phyloP scores from a whole-genome alignment of 2,329 filamentous ascomycete genomes.

The Claviceps citrina region DNA sequence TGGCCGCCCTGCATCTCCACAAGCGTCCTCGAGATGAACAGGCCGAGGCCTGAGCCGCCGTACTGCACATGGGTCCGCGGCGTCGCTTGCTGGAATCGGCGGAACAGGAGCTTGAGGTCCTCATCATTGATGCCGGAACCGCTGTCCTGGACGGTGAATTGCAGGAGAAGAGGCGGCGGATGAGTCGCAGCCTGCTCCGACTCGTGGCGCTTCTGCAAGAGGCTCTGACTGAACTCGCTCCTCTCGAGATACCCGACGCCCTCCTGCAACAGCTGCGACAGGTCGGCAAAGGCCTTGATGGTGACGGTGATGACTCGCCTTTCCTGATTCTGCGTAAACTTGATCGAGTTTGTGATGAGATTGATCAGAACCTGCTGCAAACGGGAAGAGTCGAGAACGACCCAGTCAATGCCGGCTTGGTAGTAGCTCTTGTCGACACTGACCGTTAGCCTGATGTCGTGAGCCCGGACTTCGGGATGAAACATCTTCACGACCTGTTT shows the following conservation, averaged over 20 bases:
- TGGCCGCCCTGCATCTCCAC: conserved; percentile 64
- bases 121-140: conserved; percentile 48
- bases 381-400: conserved; percentile 58
- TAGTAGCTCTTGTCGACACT: conserved; percentile 51
- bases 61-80: conserved; percentile 57
- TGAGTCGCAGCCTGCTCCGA: conserved; percentile 24
- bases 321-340: conserved; percentile 46
- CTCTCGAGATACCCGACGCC: conserved; percentile 32
- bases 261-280: conserved; percentile 23
- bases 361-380: conserved; percentile 63
- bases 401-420: conserved; percentile 51
- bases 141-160: conserved; percentile 57
- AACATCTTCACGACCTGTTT: conserved; percentile 62
- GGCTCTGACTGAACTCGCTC: conserved; percentile 14
- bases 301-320: conserved; percentile 45
- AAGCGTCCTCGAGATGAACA: conserved; percentile 62
- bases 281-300: conserved; percentile 44
- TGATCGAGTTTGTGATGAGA: conserved; percentile 51
- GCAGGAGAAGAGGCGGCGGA: conserved; percentile 21
- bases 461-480: conserved; percentile 54
- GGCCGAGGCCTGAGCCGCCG: conserved; percentile 50
- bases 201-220: neutral
- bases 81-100: conserved; percentile 51
- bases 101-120: conserved; percentile 50
- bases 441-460: conserved; percentile 56